These are phyloP conservation scores for Stachybotrys chlorohalonatus DNA, from an alignment of 2,329 filamentous ascomycete species.

Conservation along the genomic window DNA sequence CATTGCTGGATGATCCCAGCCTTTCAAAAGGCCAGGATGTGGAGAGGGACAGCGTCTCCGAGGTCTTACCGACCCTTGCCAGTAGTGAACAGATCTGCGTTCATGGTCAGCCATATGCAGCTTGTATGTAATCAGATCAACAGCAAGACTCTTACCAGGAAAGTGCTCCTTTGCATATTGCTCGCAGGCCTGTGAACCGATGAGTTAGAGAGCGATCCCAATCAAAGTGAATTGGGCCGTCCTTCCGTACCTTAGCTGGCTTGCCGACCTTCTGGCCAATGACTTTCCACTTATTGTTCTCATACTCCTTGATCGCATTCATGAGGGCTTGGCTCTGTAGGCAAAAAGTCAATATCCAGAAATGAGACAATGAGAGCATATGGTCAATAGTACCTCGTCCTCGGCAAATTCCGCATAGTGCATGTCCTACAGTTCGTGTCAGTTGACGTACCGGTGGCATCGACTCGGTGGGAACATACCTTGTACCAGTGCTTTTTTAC, in stretches of 20 bases:
- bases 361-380: no score
- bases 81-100: constrained; percentile 27
- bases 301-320: constrained; percentile 96
- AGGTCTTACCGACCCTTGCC: constrained; percentile 24
- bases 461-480: constrained; percentile 35
- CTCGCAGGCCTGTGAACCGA: constrained; percentile 32
- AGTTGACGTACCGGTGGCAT: not conserved
- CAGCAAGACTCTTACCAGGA: constrained; percentile 33
- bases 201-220: constrained; percentile 1
- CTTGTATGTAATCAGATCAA: no score
- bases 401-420: constrained; percentile 98
- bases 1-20: no score
- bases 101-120: no score
- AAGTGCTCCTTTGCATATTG: constrained; percentile 98
- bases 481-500: constrained; percentile 99
- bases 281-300: constrained; percentile 96
- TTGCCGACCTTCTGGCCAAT: constrained; percentile 97
- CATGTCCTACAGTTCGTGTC: constrained; percentile 63
- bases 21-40: not conserved
- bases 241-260: constrained; percentile 63
- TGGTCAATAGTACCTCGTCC: constrained; percentile 61
- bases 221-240: not conserved
- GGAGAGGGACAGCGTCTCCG: no score
- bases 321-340: constrained; percentile 66
- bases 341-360: constrained; percentile 1